A percentile compares a stretch with the other conserved stretches of the same genome.
Conservation (phyloP, 164 flowering plant genomes). For the Platanus orientalis region DNA sequence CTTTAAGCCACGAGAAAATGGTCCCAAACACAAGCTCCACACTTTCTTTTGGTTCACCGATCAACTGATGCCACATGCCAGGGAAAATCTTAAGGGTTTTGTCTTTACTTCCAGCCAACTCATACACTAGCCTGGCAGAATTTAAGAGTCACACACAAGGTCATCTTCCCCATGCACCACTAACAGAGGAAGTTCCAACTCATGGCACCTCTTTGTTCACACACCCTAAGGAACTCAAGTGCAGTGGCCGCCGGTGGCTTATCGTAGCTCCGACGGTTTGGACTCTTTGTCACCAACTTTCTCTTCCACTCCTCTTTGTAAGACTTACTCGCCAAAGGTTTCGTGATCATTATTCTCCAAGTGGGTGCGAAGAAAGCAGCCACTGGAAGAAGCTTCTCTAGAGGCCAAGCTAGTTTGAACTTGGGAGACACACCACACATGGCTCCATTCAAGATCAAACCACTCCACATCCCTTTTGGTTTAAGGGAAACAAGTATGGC, state of each 20-base stretch:
- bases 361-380: slow-evolving; percentile 28
- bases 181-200: slow-evolving; percentile 32
- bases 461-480: slow-evolving; percentile 31
- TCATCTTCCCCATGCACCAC: slow-evolving; percentile 45
- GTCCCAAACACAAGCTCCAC: slow-evolving; percentile 30
- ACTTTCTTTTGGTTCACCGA: slow-evolving; percentile 36
- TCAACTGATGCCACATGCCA: slow-evolving; percentile 44
- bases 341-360: slow-evolving; percentile 17
- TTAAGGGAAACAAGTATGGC: slow-evolving; percentile 24
- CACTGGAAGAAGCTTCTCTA: slow-evolving; percentile 34
- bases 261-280: slow-evolving; percentile 1
- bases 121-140: slow-evolving; percentile 24
- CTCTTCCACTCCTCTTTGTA: slow-evolving; percentile 23
- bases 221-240: slow-evolving; percentile 18
- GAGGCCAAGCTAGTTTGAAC: slow-evolving; percentile 34
- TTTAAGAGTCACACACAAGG: slow-evolving; percentile 24
- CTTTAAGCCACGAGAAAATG: slow-evolving; percentile 31
- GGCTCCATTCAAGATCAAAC: slow-evolving; percentile 38
- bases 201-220: slow-evolving; percentile 27
- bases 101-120: slow-evolving; percentile 27
- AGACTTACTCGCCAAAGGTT: slow-evolving; percentile 6
- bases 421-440: slow-evolving; percentile 39
- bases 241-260: slow-evolving; percentile 21
- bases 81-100: slow-evolving; percentile 33
- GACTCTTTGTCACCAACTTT: slow-evolving; percentile 9